phyloP scores from a whole-genome alignment of 495 filamentous ascomycete genomes.

The Penicillium crystallinum region DNA sequence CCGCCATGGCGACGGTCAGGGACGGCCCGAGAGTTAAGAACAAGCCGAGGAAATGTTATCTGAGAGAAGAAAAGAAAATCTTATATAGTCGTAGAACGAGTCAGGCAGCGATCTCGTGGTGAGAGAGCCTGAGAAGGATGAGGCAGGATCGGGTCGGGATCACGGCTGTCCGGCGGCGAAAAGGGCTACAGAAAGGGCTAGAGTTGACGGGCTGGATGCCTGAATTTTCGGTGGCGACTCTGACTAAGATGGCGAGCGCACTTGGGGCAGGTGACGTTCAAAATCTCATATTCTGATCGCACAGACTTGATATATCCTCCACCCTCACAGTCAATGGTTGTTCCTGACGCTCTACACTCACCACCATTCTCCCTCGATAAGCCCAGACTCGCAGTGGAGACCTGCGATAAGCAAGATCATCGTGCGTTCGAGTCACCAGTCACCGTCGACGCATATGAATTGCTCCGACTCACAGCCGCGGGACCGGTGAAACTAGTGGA shows the following conservation, averaged over 20 bases:
- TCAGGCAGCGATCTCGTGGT: background rate
- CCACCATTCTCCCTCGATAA: background rate
- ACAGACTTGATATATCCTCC: too few species aligned
- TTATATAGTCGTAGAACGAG: background rate
- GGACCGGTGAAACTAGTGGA: background rate
- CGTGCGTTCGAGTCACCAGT: background rate
- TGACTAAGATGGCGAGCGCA: background rate
- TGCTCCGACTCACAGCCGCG: background rate
- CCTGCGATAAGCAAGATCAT: background rate
- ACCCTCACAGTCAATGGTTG: too few species aligned
- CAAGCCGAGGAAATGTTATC: background rate
- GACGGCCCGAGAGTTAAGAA: background rate
- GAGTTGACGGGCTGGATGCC: background rate
- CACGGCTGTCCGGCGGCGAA: background rate
- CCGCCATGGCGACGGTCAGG: slow-evolving; percentile 46
- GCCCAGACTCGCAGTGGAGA: background rate
- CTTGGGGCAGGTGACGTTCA: background rate
- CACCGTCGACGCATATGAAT: background rate
- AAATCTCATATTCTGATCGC: too few species aligned
- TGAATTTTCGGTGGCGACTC: background rate
- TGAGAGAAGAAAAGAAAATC: background rate
- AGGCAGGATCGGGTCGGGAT: background rate
- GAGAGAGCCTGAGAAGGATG: background rate
- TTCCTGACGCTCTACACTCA: too few species aligned
- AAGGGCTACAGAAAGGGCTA: too few species aligned